Conservation (phyloP, 2,329 filamentous ascomycete genomes). For the Penicillium decumbens region DNA sequence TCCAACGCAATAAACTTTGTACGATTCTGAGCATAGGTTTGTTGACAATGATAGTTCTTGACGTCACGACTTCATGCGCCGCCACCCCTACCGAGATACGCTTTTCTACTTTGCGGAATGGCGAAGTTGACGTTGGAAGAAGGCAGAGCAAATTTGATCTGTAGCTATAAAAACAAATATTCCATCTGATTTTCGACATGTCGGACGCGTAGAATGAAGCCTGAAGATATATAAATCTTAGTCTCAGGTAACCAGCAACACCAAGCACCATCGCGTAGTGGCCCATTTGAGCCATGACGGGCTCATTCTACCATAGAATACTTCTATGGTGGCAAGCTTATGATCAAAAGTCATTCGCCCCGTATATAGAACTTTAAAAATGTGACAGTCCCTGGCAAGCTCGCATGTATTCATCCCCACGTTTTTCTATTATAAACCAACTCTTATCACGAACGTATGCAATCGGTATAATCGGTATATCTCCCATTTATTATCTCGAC, state of each 20-base stretch:
- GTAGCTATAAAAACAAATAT: not conserved
- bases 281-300: slow-evolving; percentile 8
- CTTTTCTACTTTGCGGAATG: not conserved
- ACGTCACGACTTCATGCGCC: slow-evolving; percentile 17
- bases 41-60: slow-evolving; percentile 7
- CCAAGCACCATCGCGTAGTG: not conserved
- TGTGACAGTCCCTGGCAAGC: not conserved
- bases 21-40: not conserved
- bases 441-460: not conserved
- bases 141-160: not conserved
- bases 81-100: slow-evolving; percentile 1
- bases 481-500: not conserved
- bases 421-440: not conserved
- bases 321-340: slow-evolving; percentile 11
- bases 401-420: not conserved
- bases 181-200: too few relatives aligned
- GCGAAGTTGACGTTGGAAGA: not conserved
- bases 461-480: not conserved
- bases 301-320: not conserved
- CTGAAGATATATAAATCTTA: not conserved
- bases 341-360: slow-evolving; percentile 2
- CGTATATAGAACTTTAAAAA: not conserved
- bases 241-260: not conserved
- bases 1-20: not conserved
- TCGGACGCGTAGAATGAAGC: not conserved